Conservation (phyloP, 768 basidiomycete genomes). For the Filobasidium wieringae region DNA sequence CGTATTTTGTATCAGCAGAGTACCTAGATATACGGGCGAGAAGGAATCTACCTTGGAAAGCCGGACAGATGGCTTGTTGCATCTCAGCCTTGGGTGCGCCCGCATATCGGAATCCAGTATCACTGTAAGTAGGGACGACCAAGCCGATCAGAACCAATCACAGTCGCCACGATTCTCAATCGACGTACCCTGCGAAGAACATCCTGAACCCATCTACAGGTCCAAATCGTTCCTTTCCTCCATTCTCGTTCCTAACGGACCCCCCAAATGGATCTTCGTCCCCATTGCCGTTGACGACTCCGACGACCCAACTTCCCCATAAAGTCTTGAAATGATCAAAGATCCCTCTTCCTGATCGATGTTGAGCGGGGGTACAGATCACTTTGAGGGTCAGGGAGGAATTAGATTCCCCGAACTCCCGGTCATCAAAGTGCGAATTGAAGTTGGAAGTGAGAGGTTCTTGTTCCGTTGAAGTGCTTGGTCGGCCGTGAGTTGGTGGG, state of each 20-base stretch:
- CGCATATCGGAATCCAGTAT: slow-evolving; percentile 37
- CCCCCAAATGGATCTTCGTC: background rate
- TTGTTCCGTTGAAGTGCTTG: background rate
- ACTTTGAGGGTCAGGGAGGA: slow-evolving; percentile 25
- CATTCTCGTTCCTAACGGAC: too few species aligned
- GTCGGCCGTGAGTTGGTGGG: slow-evolving; percentile 5
- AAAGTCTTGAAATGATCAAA: slow-evolving; percentile 37
- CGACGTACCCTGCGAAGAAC: slow-evolving; percentile 36
- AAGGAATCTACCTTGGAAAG: slow-evolving; percentile 26
- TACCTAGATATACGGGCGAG: background rate
- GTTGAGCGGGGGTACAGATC: slow-evolving; percentile 36
- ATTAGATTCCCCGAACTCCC: background rate
- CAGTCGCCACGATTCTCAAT: background rate
- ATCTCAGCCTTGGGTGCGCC: slow-evolving; percentile 22
- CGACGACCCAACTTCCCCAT: slow-evolving; percentile 36
- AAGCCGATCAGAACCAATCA: background rate
- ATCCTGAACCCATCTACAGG: slow-evolving; percentile 24
- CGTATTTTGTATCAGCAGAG: background rate
- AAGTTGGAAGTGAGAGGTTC: background rate
- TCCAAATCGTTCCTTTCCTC: background rate
- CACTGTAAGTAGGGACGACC: slow-evolving; percentile 14
- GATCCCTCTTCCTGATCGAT: slow-evolving; percentile 34
- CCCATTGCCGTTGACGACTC: slow-evolving; percentile 13
- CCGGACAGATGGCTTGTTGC: slow-evolving; percentile 31
- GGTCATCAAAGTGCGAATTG: background rate